Evolutionary conservation across 1,139 yeast species (phyloP).

Genomic region (Sugiyamaella neomexicana): DNA sequence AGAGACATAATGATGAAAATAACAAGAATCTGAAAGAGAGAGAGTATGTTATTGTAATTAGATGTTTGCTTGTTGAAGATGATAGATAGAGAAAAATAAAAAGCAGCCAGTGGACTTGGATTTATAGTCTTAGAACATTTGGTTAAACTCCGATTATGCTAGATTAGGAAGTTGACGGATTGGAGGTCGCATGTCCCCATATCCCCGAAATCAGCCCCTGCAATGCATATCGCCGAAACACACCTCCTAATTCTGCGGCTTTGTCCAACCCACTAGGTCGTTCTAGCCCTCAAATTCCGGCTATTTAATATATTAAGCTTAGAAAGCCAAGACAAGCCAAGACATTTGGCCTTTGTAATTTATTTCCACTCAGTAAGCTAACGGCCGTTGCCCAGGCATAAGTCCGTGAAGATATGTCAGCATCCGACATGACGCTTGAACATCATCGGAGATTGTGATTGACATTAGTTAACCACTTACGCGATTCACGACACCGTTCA

Average conservation of each 20-base stretch:
- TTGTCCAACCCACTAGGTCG: no score
- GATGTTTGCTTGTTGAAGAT: neutral
- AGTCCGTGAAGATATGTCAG: no score
- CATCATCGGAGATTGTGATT: no score
- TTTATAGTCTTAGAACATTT: neutral
- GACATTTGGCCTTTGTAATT: neutral
- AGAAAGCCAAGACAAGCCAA: no score
- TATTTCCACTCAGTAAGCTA: neutral
- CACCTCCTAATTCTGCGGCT: no score
- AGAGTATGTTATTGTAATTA: neutral
- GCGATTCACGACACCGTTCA: neutral
- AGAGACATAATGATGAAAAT: conserved; percentile 22
- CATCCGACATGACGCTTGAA: no score
- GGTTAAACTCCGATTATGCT: neutral
- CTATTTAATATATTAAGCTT: no score
- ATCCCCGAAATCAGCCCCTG: neutral
- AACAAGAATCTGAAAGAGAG: neutral
- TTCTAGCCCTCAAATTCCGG: no score
- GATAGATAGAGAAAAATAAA: neutral
- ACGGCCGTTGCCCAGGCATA: no score
- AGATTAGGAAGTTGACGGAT: neutral
- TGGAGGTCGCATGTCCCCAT: neutral
- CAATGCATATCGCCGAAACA: neutral
- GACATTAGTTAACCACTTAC: no score
- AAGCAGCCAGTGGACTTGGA: neutral